phyloP scores from a whole-genome alignment of 2,329 filamentous ascomycete genomes.

The Fusarium staphyleae region DNA sequence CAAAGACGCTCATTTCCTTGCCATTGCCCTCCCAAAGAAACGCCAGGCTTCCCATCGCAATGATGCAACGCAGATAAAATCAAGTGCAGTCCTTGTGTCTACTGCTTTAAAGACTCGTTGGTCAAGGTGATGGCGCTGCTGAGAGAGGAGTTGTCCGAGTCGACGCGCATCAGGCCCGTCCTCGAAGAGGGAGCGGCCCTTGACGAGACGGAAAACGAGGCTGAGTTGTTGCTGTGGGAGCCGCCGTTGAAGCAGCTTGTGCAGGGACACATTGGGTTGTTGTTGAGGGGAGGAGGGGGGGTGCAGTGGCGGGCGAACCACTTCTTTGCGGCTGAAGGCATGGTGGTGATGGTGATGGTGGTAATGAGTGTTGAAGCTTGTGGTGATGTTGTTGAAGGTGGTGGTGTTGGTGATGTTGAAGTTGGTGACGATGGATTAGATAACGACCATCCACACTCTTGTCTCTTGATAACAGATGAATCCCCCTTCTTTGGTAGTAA shows the following conservation, averaged over 20 bases:
- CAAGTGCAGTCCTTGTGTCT: too few relatives aligned
- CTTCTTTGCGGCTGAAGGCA: slow-evolving; percentile 45
- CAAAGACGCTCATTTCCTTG: too few relatives aligned
- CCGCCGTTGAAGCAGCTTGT: slow-evolving; percentile 45
- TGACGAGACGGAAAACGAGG: slow-evolving; percentile 22
- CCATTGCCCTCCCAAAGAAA: too few relatives aligned
- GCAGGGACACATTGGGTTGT: slow-evolving; percentile 47
- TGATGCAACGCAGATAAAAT: too few relatives aligned
- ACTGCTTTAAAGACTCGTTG: slow-evolving; percentile 36
- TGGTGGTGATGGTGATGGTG: slow-evolving; percentile 25
- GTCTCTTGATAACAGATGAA: background rate
- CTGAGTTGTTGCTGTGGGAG: slow-evolving; percentile 28
- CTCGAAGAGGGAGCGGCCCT: background rate
- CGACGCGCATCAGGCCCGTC: slow-evolving; percentile 10
- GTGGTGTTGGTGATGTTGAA: background rate
- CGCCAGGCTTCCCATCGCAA: too few relatives aligned
- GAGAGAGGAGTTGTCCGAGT: slow-evolving; percentile 38
- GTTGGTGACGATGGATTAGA: too few relatives aligned
- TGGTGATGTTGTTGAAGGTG: background rate
- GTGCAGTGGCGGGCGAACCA: slow-evolving; percentile 53
- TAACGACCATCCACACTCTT: background rate
- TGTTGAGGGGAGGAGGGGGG: slow-evolving; percentile 48
- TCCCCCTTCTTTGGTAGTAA: too few relatives aligned
- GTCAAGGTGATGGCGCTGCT: slow-evolving; percentile 33
- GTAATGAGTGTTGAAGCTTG: background rate